phyloP scores from a whole-genome alignment of 176 grass and related monocot species.

The Tuctoria greenei region DNA sequence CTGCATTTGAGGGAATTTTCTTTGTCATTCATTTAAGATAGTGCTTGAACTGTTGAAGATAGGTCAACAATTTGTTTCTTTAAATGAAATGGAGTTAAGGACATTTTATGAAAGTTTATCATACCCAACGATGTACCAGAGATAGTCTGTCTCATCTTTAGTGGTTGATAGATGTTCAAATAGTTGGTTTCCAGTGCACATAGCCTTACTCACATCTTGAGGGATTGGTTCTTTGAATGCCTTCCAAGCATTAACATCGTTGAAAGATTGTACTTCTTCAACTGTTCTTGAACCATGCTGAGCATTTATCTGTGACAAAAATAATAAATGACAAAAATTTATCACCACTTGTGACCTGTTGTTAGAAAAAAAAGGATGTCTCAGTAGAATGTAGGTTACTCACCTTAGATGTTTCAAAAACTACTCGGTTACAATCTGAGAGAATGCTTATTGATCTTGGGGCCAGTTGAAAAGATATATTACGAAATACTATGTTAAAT shows the following conservation, averaged over 20 bases:
- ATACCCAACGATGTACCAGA: conserved; percentile 85
- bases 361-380: background rate
- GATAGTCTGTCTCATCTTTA: conserved; percentile 92
- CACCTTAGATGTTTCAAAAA: conserved; percentile 82
- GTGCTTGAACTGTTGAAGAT: background rate
- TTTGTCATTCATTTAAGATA: conserved; percentile 16
- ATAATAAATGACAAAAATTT: background rate
- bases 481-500: conserved; percentile 46
- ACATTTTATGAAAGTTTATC: background rate
- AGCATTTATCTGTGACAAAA: conserved; percentile 59
- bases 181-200: conserved; percentile 45
- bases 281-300: conserved; percentile 58
- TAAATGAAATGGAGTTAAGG: background rate
- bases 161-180: conserved; percentile 80
- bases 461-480: conserved; percentile 48
- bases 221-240: conserved; percentile 58
- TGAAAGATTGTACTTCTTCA: conserved; percentile 46
- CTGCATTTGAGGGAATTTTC: conserved; percentile 57
- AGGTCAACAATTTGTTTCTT: background rate
- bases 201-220: conserved; percentile 24
- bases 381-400: background rate
- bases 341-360: background rate
- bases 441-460: conserved; percentile 79
- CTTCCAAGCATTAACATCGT: conserved; percentile 49
- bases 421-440: conserved; percentile 51